Evolutionary conservation across 495 filamentous ascomycete species (phyloP), one percentile per base, ranked within the genome.

Genomic region (Amniculicola lignicola): DNA sequence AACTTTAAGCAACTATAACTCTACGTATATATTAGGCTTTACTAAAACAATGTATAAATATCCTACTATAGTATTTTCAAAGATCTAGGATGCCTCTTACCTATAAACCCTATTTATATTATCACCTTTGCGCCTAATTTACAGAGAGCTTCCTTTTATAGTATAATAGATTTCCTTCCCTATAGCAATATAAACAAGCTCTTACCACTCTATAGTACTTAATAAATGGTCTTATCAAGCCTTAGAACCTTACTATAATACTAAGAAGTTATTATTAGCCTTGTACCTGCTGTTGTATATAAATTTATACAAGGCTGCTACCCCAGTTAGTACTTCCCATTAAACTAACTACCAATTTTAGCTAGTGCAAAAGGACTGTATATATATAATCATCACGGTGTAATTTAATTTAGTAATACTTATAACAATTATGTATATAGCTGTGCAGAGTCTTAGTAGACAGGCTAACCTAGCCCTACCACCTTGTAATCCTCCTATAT

Each of bases 31-130:
- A 37, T 49, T 39, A 33, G 37, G 25, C 42, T 35, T 56, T 39
- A 27, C 52, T 46, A 49, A 29, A 42, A 22, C 51, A 41, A 24
- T 57, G 21, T 41, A 57, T 41, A 51, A 57, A 28, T 46, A 19
- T 40, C 51, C 18, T 57, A 41, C 45, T 51, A 57, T 57, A 57
- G 54, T 57, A 57, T 38, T 57, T 48, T 23, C 42, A 42, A 51
- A 51, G 25, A 50, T 36, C 45, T 38, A 31, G 37, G 46, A 51
- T 35, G 29, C 33, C 44, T 57, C 45, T 22, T 31, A 57, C 33
- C 33, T 51, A 51, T 40, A 57, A 57, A 57, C 51, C 41, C 50
- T 35, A 19, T 57, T 51, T 42, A 25, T 29, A 51, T 51, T 31
- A 18, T 57, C 45, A 27, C 45, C 54, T 57, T 51, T 27, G 45